Conservation (phyloP, 2,329 filamentous ascomycete genomes). For the Ophiostoma sp. region DNA sequence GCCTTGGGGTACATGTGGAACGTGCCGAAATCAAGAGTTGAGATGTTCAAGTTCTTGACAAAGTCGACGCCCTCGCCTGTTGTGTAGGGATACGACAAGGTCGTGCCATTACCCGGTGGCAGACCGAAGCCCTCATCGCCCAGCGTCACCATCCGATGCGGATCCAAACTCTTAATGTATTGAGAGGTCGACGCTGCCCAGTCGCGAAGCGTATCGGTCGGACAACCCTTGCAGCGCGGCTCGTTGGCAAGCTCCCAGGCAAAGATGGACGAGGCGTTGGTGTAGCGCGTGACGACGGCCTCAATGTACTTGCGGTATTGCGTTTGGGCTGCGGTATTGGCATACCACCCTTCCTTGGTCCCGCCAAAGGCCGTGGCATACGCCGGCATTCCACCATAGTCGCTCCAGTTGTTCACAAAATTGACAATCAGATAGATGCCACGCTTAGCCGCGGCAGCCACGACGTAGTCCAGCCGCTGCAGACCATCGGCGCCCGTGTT, state of each 20-base stretch:
- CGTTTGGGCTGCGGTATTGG: constrained; percentile 47
- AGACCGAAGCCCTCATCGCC: constrained; percentile 54
- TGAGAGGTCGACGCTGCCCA: constrained; percentile 59
- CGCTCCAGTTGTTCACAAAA: constrained; percentile 69
- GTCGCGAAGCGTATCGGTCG: constrained; percentile 55
- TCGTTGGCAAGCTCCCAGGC: constrained; percentile 57
- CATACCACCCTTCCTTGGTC: constrained; percentile 55
- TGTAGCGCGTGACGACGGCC: constrained; percentile 49
- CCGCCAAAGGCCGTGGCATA: constrained; percentile 59
- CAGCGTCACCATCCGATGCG: constrained; percentile 61
- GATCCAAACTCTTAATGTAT: constrained; percentile 63
- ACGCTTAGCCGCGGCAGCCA: constrained; percentile 57
- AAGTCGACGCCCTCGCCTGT: constrained; percentile 52
- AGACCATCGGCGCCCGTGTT: constrained; percentile 64
- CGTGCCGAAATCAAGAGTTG: constrained; percentile 53
- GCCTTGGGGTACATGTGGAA: constrained; percentile 42
- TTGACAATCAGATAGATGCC: constrained; percentile 65
- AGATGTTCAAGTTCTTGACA: constrained; percentile 50
- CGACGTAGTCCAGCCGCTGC: constrained; percentile 52
- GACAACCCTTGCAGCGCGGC: constrained; percentile 62
- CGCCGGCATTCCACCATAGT: constrained; percentile 63
- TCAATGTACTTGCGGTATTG: constrained; percentile 54
- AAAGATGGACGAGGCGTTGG: constrained; percentile 48
- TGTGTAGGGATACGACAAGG: constrained; percentile 38
- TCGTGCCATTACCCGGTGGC: constrained; percentile 26